Conservation (phyloP, 176 grass and related monocot species). For the Aegilops sharonensis region DNA sequence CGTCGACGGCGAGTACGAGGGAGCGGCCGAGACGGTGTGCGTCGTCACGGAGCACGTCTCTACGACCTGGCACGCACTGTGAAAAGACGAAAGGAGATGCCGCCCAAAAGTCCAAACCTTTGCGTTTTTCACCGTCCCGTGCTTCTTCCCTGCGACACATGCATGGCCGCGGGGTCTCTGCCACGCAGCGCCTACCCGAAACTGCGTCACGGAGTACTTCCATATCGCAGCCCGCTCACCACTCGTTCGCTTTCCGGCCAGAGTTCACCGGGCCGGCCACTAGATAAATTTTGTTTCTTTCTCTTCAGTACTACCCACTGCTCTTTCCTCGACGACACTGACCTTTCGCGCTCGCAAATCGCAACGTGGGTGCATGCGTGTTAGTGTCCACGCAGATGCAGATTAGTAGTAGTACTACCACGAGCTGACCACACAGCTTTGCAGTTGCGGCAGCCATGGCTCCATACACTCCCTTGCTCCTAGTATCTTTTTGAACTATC, state of each 20-base stretch:
- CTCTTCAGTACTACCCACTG: background rate
- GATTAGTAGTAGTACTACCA: background rate
- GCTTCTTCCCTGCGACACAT: background rate
- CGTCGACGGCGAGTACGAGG: no score
- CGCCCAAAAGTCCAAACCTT: background rate
- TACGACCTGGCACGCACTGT: background rate
- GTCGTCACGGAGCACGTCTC: no score
- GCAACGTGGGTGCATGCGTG: background rate
- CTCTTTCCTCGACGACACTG: background rate
- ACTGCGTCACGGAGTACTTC: background rate
- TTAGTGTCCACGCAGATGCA: background rate
- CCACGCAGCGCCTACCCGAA: background rate
- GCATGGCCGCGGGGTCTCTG: background rate
- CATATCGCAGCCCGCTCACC: background rate
- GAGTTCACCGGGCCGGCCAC: background rate
- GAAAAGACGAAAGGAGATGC: background rate
- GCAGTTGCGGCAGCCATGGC: background rate
- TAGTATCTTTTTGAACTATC: slow-evolving; percentile 19
- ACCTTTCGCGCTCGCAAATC: background rate
- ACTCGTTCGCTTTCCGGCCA: background rate
- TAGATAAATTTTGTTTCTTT: background rate
- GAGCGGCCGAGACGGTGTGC: no score
- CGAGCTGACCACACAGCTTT: background rate
- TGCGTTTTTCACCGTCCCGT: slow-evolving; percentile 15
- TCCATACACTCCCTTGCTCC: background rate